Percentiles rank a stretch among this genome's conserved stretches.
phyloP scores from a whole-genome alignment of 1,284 basidiomycete genomes.

The Ustilago xerochloae region DNA sequence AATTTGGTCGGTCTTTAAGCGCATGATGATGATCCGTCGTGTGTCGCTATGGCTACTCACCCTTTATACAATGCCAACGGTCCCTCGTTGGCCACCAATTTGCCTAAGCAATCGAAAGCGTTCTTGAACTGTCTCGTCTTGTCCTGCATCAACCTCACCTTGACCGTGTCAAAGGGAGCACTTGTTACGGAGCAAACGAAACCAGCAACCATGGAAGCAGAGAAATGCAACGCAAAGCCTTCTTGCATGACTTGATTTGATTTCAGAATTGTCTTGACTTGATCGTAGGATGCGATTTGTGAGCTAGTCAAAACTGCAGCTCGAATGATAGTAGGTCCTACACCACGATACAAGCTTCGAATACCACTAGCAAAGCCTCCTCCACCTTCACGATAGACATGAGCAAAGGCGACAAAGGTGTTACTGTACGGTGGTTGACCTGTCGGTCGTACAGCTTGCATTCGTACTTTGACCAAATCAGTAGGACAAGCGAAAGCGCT shows the following conservation, averaged over 20 bases:
- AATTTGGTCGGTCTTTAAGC: too few species aligned
- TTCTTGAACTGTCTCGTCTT: constrained; percentile 35
- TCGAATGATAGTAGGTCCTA: constrained; percentile 52
- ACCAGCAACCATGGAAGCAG: constrained; percentile 54
- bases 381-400: constrained; percentile 40
- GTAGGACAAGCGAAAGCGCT: constrained; percentile 54
- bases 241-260: constrained; percentile 27
- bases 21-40: too few species aligned
- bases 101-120: constrained; percentile 46
- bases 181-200: constrained; percentile 48
- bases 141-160: constrained; percentile 57
- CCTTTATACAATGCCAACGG: constrained; percentile 58
- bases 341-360: constrained; percentile 48
- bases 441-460: constrained; percentile 51
- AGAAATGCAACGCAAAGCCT: constrained; percentile 49
- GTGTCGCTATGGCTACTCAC: too few species aligned
- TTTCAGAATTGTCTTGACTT: constrained; percentile 50
- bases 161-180: constrained; percentile 57
- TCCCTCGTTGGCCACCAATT: constrained; percentile 51
- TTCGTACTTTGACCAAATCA: constrained; percentile 56
- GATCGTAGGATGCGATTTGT: constrained; percentile 57
- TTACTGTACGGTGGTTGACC: constrained; percentile 51
- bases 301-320: constrained; percentile 53
- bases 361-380: constrained; percentile 43
- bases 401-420: constrained; percentile 47